Percentiles rank a stretch among this genome's conserved stretches.
Evolutionary conservation across 495 filamentous ascomycete genomes (phyloP).

Genomic region (Xylaria telfairii): DNA sequence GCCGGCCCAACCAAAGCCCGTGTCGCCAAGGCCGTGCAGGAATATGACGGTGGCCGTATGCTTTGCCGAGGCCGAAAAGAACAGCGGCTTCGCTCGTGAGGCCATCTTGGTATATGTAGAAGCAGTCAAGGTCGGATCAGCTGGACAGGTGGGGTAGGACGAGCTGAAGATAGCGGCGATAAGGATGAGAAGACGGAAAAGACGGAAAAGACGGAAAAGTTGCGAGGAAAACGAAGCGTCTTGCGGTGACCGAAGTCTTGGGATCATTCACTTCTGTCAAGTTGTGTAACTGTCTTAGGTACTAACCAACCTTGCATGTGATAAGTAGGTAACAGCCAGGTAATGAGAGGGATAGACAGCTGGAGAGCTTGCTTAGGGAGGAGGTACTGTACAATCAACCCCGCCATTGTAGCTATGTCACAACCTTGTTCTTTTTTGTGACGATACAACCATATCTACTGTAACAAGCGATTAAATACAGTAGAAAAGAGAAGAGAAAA

Average conservation of each 20-base stretch:
- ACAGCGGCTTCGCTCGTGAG: slow-evolving; percentile 51
- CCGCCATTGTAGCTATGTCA: neutral
- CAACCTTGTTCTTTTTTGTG: neutral
- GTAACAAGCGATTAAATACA: neutral
- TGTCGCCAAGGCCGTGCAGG: slow-evolving; percentile 89
- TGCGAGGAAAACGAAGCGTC: neutral
- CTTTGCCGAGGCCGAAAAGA: slow-evolving; percentile 85
- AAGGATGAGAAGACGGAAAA: slow-evolving; percentile 19
- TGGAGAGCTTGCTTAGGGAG: no score
- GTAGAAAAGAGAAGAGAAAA: neutral
- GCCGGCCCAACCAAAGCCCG: slow-evolving; percentile 74
- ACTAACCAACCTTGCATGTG: no score
- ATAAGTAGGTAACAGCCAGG: neutral
- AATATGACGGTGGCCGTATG: slow-evolving; percentile 97
- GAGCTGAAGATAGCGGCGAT: slow-evolving; percentile 7
- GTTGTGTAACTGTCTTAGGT: neutral
- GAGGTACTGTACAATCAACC: slow-evolving; percentile 8
- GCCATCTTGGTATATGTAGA: slow-evolving; percentile 35
- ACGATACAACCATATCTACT: neutral
- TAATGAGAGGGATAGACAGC: no score
- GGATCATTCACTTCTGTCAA: slow-evolving; percentile 7
- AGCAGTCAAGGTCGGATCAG: slow-evolving; percentile 16
- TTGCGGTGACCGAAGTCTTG: neutral
- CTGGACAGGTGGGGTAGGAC: slow-evolving; percentile 15
- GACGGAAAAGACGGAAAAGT: slow-evolving; percentile 23